Percentiles rank a stretch among this genome's conserved stretches.
Evolutionary conservation across 345 rosid species (phyloP).

Genomic region (Syzygium grande): DNA sequence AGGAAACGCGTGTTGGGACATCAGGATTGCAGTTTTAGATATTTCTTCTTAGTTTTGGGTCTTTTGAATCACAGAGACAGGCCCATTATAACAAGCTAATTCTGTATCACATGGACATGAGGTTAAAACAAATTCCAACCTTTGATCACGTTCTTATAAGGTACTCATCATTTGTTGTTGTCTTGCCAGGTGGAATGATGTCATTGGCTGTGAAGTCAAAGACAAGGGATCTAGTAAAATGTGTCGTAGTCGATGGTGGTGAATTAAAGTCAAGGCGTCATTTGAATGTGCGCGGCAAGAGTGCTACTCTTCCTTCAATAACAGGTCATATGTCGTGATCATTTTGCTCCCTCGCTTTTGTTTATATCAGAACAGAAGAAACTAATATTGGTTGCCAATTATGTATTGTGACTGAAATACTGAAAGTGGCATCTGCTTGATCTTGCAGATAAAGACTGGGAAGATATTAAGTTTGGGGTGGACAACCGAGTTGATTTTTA

Average conservation of each 20-base stretch:
- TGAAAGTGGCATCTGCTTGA: not conserved
- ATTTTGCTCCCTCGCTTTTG: not conserved
- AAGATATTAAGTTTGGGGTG: constrained; percentile 96
- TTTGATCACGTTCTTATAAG: not conserved
- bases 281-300: constrained; percentile 94
- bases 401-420: not conserved
- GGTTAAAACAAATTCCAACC: not conserved
- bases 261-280: constrained; percentile 97
- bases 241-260: constrained; percentile 81
- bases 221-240: constrained; percentile 63
- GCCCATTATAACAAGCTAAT: not conserved
- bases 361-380: not conserved
- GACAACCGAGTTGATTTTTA: constrained; percentile 94
- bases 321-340: constrained; percentile 41
- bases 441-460: constrained; percentile 92
- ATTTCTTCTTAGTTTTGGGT: not conserved
- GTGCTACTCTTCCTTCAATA: constrained; percentile 92
- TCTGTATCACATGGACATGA: not conserved
- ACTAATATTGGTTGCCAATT: not conserved
- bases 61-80: not conserved
- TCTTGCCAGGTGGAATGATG: constrained; percentile 91
- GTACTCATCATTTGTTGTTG: constrained; percentile 1
- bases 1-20: not conserved
- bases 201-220: constrained; percentile 79
- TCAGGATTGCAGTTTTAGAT: not conserved